Evolutionary conservation across 2,329 filamentous ascomycete species (phyloP), one percentile per base, ranked within the genome.

Genomic region (Botrytis cinerea): DNA sequence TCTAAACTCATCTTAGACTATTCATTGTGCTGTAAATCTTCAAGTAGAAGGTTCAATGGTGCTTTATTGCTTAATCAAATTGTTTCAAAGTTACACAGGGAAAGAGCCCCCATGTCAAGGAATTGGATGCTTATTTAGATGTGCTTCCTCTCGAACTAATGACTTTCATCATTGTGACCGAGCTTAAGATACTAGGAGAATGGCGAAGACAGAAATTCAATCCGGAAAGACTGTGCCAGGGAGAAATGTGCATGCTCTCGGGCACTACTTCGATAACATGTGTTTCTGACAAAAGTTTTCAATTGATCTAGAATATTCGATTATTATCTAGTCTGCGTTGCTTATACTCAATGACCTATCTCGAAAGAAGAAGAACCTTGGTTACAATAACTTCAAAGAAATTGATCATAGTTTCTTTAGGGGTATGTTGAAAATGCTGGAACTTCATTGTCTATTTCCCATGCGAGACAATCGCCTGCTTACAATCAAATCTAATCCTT

Each of bases 31-130:
- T 25, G 14, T 22, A n/a, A 18, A 9, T 18, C 25, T 1, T 40
- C 3, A 57, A 28, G 7, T 57, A 5, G 51, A 57, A 57, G 51
- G 51, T 57, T 7, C 51, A 57, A 57, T 57, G n/a, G 5, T 57
- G n/a, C 51, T 18, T 7, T 57, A 3, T 18, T 28, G 51, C 14
- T 57, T 8, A 2, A 57, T 28, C 3, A 1, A 28, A 9, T 28
- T 28, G 14, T 54, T 8, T 2, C 18, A 2, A 0, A 32, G 0
- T 0, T 28, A 14, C 14, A 14, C 7, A 6, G 51, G n/a, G 51
- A 16, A 57, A 57, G 51, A 28, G n/a, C 51, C 18, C 51, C 8
- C n/a, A 9, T n/a, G 14, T 8, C 1, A 28, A 28, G 51, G 12
- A 28, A 12, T 28, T 14, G 25, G 1, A 57, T 16, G 48, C 25